Evolutionary conservation across 75 land plant species (phyloP), one percentile per base, ranked within the genome.

Genomic region (Picea sitchensis): DNA sequence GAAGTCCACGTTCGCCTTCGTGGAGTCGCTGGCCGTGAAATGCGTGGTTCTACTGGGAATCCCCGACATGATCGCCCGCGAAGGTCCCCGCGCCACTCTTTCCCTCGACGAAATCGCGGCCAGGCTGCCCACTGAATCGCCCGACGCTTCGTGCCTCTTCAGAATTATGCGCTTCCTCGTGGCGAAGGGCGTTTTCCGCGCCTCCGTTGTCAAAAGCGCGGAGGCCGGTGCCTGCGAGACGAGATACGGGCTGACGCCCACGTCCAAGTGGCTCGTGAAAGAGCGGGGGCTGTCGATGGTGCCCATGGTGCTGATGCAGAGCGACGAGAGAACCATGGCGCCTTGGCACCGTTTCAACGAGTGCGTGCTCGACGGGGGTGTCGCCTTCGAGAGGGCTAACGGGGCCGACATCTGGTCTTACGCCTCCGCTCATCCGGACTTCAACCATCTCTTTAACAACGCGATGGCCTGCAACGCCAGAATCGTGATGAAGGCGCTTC

Each of bases 81-180:
- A 79, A 72, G 75, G 54, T 13, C 80, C 82, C 61, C 79, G 61
- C 8, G 58, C 80, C n/a, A 75, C 87, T 58, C 77, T 88, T 30
- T 75, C 76, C 15, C 59, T 75, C 60, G 1, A 59, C 2, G 59
- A 81, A 38, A 57, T 88, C 11, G 79, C 86, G 2, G 60, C 78
- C 0, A 57, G 75, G 14, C 75, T 83, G 26, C 38, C 32, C 77
- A 72, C 9, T 12, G 44, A 9, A 12, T 6, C 60, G 83, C 84
- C 14, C 30, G 59, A 34, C 84, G 87, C 60, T 51, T 76, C 31
- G 51, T 85, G 82, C 54, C 78, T 91, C 15, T 69, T 36, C 74
- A 89, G 90, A 65, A 75, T 91, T 21, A 83, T 91, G 88, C 81
- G 92, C 21, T 82, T 83, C 59, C 75, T 92, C 2, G 80, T 79